Evolutionary conservation across 768 basidiomycete genomes (phyloP).

Genomic region (Leccinum obscurum): DNA sequence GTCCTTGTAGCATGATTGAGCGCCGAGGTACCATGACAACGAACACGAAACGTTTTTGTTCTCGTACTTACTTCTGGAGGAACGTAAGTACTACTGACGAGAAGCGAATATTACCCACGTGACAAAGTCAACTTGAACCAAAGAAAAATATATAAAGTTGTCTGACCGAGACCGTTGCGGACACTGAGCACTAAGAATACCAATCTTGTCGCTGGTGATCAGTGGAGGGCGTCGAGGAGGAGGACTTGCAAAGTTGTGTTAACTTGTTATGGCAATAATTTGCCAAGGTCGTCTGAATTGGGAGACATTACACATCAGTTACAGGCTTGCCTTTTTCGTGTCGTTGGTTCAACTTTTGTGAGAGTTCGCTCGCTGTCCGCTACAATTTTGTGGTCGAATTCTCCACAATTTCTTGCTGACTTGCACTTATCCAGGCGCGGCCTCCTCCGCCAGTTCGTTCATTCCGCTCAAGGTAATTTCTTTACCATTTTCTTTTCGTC

Average conservation of each 20-base stretch:
- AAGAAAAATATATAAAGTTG: constrained; percentile 42
- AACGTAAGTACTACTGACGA: neutral
- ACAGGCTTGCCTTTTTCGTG: constrained; percentile 40
- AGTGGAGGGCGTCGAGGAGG: constrained; percentile 10
- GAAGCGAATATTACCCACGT: constrained; percentile 25
- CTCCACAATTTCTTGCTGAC: constrained; percentile 9
- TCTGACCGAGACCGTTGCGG: constrained; percentile 13
- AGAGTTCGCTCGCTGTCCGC: constrained; percentile 20
- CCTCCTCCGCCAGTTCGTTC: constrained; percentile 70
- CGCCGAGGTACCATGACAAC: constrained; percentile 16
- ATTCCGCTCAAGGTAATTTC: constrained; percentile 53
- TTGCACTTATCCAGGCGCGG: constrained; percentile 50
- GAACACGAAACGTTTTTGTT: constrained; percentile 11
- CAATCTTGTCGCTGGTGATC: constrained; percentile 12
- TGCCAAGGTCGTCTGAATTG: constrained; percentile 20
- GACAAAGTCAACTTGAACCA: constrained; percentile 53
- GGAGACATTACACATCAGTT: constrained; percentile 51
- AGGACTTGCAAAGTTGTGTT: constrained; percentile 5
- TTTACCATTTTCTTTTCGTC: constrained; percentile 9
- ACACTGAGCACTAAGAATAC: constrained; percentile 14
- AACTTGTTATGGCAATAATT: constrained; percentile 36
- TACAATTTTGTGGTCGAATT: neutral
- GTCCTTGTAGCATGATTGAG: neutral
- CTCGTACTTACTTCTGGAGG: neutral
- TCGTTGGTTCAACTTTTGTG: constrained; percentile 37